Evolutionary conservation across 108 stramenopile species (phyloP), one percentile per base, ranked within the genome.

Genomic region (Cyclotella cryptica): DNA sequence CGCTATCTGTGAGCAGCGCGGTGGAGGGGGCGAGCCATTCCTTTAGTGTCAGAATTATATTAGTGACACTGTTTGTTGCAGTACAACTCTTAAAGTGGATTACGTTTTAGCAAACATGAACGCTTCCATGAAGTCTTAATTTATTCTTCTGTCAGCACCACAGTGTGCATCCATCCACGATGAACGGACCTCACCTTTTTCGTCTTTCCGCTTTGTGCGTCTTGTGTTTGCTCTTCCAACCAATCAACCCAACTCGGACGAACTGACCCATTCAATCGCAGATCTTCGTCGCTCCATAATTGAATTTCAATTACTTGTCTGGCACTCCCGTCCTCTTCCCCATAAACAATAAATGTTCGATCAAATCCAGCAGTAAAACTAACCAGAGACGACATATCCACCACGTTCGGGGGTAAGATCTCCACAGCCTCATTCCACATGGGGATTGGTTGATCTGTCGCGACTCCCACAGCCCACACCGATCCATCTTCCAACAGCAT

Each of bases 401-500:
- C 68, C 3, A 84, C 39, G 51, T 88, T 90, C 3, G 90, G 77
- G 19, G 90, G 82, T 27, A 96, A 28, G 15, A 96, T 70, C 55
- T 88, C 75, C n/a, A 96, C 89, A 0, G 92, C 88, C 71, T 88
- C 87, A 35, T 85, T 72, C 71, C 75, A 82, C 40, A 96, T 72
- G 17, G 90, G 91, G 18, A 74, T 52, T 0, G 83, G 72, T n/a
- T 77, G 78, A 84, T 96, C 92, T 15, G 95, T 85, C 26, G 90
- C 86, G 18, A 96, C 81, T 8, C 95, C 95, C 29, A 93, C 79
- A n/a, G 87, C 95, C 69, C 83, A 92, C 7, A 96, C 86, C 62
- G 88, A 89, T 60, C 92, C 92, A 69, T 96, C 95, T 51, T 93
- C 90, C 79, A 96, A 44, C 18, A 93, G 63, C 59, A 96, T 83